Evolutionary conservation across 352 stramenopile species (phyloP), one percentile per base, ranked within the genome.

Genomic region (Discostella stelligera): DNA sequence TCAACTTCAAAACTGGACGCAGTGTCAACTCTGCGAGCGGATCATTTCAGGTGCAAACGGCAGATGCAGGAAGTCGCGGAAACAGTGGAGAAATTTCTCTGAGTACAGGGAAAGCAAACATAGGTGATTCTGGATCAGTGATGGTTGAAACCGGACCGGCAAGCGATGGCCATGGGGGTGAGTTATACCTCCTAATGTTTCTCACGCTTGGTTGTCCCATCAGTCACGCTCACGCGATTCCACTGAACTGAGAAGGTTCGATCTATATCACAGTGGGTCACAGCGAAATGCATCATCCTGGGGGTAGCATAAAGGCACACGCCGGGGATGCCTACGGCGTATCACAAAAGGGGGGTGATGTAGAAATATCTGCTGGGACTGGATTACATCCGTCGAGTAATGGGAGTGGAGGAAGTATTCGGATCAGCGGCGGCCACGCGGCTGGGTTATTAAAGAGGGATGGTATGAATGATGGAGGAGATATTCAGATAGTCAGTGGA

Each of bases 31-130:
- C 84, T 7, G 84, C 73, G 13, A 89, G 68, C 60, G 89, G 89
- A 32, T 46, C 68, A 49, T 79, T 93, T 58, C 25, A 65, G 10
- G 30, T 94, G 8, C 59, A 66, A 27, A 91, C 89, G 18, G 71
- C 86, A 1, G 79, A 92, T 64, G 84, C 86, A 41, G 89, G 88
- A 9, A 50, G 27, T 7, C 30, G 63, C 9, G 89, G 89, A 21
- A 74, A 81, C 16, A 86, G 66, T 25, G 90, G 89, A n/a, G 71
- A 83, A 49, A 84, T 94, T 61, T 65, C 60, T 3, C 48, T 94
- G 8, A 66, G 61, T 1, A 91, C 85, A n/a, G 89, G 89, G 27
- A 89, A 77, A 13, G 77, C 82, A 10, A 83, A 63, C 11, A 39
- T 9, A 14, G 71, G 63, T 25, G 62, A 73, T 20, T 69, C 53